These are phyloP conservation scores for Vinca major DNA, from an alignment of 305 asterid species.

Conservation along the genomic window DNA sequence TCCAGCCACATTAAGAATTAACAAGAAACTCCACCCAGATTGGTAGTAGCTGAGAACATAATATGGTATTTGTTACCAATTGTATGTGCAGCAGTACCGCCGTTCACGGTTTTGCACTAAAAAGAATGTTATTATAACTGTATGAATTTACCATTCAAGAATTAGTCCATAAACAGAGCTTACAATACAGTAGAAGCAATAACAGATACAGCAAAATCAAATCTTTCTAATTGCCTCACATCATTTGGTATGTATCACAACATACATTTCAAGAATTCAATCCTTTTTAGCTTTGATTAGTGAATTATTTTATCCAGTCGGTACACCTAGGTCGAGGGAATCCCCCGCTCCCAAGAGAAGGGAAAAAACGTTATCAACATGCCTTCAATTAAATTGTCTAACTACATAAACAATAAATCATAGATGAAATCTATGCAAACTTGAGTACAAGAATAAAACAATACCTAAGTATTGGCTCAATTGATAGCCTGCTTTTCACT, in stretches of 20 bases:
- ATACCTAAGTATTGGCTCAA: slow-evolving; percentile 78
- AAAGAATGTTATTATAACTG: background rate
- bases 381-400: background rate
- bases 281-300: background rate
- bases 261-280: background rate
- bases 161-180: background rate
- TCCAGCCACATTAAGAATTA: background rate
- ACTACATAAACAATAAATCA: background rate
- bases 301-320: background rate
- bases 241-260: background rate
- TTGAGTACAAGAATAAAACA: slow-evolving; percentile 9
- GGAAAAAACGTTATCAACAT: background rate
- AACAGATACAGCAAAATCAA: background rate
- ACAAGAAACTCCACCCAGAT: background rate
- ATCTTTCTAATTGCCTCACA: background rate
- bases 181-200: background rate
- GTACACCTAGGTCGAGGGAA: background rate
- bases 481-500: slow-evolving; percentile 73
- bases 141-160: background rate
- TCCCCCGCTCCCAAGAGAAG: background rate
- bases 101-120: background rate
- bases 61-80: too few species aligned
- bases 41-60: background rate
- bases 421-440: background rate
- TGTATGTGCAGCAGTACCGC: background rate